A percentile compares a stretch with the other conserved stretches of the same genome.
phyloP scores from a whole-genome alignment of 805 yeast species.

The Kodamaea laetipori region DNA sequence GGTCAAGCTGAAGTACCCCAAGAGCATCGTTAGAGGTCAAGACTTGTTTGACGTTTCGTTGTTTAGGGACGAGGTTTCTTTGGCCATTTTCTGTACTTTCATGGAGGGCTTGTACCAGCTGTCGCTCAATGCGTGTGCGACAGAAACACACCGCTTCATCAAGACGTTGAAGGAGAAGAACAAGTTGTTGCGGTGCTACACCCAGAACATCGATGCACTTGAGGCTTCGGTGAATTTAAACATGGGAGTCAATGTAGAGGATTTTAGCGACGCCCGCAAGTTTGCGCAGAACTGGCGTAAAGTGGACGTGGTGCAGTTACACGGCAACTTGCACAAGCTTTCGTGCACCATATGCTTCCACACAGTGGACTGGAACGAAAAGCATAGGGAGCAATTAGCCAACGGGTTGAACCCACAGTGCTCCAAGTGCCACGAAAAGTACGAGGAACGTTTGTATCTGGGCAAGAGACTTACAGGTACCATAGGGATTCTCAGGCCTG shows the following conservation, averaged over 20 bases:
- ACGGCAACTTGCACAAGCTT: slow-evolving; percentile 80
- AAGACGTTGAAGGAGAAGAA: slow-evolving; percentile 57
- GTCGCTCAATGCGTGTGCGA: slow-evolving; percentile 70
- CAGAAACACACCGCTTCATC: slow-evolving; percentile 81
- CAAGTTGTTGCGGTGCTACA: slow-evolving; percentile 80
- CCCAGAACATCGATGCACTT: slow-evolving; percentile 92
- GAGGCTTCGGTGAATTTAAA: slow-evolving; percentile 67
- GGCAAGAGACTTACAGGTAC: slow-evolving; percentile 77
- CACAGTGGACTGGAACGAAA: slow-evolving; percentile 61
- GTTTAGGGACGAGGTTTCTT: slow-evolving; percentile 66
- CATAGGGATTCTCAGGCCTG: slow-evolving; percentile 81
- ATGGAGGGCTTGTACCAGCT: slow-evolving; percentile 78
- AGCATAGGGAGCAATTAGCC: slow-evolving; percentile 47
- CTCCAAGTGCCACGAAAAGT: slow-evolving; percentile 60
- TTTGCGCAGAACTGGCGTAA: slow-evolving; percentile 56
- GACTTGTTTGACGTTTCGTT: slow-evolving; percentile 88
- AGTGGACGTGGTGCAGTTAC: slow-evolving; percentile 82
- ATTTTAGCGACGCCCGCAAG: slow-evolving; percentile 26
- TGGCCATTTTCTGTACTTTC: slow-evolving; percentile 79
- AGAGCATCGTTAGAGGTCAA: slow-evolving; percentile 72
- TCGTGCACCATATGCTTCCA: slow-evolving; percentile 73
- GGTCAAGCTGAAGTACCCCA: slow-evolving; percentile 65
- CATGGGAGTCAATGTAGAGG: slow-evolving; percentile 50
- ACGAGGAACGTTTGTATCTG: slow-evolving; percentile 53
- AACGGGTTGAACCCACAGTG: slow-evolving; percentile 79